These are phyloP conservation scores for Russula ochroleuca DNA, from an alignment of 768 basidiomycete species.

Conservation along the genomic window DNA sequence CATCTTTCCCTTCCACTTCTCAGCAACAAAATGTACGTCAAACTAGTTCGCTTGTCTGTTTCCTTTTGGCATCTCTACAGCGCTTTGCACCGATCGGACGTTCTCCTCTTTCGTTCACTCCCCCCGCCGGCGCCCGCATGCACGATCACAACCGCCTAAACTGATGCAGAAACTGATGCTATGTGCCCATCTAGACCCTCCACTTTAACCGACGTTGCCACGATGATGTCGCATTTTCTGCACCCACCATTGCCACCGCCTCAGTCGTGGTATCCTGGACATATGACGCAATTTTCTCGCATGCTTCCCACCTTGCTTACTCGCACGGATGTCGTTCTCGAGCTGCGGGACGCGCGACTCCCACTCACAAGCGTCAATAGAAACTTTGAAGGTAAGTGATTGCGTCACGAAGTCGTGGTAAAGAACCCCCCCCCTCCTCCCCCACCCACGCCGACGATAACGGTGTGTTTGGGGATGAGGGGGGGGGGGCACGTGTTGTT, in stretches of 20 bases:
- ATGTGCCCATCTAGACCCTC: slow-evolving; percentile 4
- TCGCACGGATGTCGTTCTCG: slow-evolving; percentile 86
- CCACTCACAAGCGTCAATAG: slow-evolving; percentile 93
- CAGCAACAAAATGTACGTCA: slow-evolving; percentile 22
- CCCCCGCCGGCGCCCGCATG: neutral
- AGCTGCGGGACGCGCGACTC: slow-evolving; percentile 88
- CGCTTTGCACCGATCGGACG: neutral
- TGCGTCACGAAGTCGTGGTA: slow-evolving; percentile 25
- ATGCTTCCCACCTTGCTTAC: slow-evolving; percentile 71
- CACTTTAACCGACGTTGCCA: slow-evolving; percentile 1
- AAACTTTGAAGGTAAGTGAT: slow-evolving; percentile 66
- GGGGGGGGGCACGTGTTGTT: slow-evolving; percentile 5
- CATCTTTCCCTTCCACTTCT: slow-evolving; percentile 1
- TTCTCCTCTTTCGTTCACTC: neutral
- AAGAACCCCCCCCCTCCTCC: too few species aligned
- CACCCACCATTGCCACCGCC: slow-evolving; percentile 58
- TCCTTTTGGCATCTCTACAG: neutral
- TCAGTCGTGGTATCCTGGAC: slow-evolving; percentile 94
- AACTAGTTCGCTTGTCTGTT: neutral
- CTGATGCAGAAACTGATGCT: slow-evolving; percentile 15
- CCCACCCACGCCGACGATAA: slow-evolving; percentile 4
- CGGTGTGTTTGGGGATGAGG: slow-evolving; percentile 9
- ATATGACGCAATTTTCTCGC: slow-evolving; percentile 86
- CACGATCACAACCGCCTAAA: slow-evolving; percentile 19
- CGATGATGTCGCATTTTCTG: slow-evolving; percentile 38